Evolutionary conservation across 768 basidiomycete genomes (phyloP).

Genomic region (Calocera cornea): DNA sequence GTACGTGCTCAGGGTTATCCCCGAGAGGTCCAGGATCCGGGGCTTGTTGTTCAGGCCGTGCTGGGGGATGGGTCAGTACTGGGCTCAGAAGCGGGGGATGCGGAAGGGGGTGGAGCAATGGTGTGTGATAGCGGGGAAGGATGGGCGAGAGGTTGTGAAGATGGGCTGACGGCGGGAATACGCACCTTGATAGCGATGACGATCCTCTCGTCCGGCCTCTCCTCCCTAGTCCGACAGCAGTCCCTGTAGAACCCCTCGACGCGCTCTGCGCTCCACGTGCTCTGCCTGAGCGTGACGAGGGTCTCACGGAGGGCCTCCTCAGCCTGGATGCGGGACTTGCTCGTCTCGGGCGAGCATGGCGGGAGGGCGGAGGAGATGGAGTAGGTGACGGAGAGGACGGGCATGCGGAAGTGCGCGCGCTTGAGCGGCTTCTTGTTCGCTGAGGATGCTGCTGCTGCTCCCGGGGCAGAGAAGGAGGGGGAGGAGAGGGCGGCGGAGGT

Average conservation of each 20-base stretch:
- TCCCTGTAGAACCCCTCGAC: slow-evolving; percentile 79
- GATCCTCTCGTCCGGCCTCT: slow-evolving; percentile 49
- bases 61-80: slow-evolving; percentile 23
- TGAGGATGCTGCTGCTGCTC: slow-evolving; percentile 4
- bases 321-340: slow-evolving; percentile 70
- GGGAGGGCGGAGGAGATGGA: slow-evolving; percentile 77
- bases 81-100: background rate
- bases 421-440: slow-evolving; percentile 46
- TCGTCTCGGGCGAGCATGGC: slow-evolving; percentile 62
- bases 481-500: background rate
- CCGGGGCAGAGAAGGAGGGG: background rate
- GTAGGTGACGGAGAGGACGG: slow-evolving; percentile 74
- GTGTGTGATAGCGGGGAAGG: no score
- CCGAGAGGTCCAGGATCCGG: slow-evolving; percentile 64
- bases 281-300: slow-evolving; percentile 26
- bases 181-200: slow-evolving; percentile 39
- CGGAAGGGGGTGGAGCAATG: no score
- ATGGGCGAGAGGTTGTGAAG: no score
- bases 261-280: slow-evolving; percentile 72
- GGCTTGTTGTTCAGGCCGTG: slow-evolving; percentile 43
- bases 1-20: slow-evolving; percentile 55
- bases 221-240: slow-evolving; percentile 67
- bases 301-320: slow-evolving; percentile 63
- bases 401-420: slow-evolving; percentile 82
- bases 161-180: no score